phyloP scores from a whole-genome alignment of 1,284 basidiomycete species.

The Trametes versicolor region DNA sequence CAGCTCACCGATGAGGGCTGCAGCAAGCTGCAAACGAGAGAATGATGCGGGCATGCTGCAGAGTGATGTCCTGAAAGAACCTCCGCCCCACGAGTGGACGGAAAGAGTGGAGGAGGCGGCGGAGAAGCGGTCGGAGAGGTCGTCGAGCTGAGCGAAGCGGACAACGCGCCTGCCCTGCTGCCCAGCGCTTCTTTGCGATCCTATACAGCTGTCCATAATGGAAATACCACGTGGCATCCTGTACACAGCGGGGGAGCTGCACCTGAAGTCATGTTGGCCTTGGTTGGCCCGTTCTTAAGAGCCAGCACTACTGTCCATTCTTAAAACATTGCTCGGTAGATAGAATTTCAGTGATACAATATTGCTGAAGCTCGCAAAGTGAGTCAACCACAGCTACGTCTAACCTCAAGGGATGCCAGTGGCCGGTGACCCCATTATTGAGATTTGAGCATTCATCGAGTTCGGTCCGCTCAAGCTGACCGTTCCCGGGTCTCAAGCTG shows the following conservation, averaged over 20 bases:
- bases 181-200: conserved; percentile 12
- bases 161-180: conserved; percentile 16
- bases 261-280: background rate
- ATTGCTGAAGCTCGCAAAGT: too few species aligned
- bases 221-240: conserved; percentile 16
- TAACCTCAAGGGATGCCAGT: too few species aligned
- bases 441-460: background rate
- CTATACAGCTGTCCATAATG: conserved; percentile 20
- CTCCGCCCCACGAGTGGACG: background rate
- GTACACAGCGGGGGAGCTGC: background rate
- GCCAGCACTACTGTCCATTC: background rate
- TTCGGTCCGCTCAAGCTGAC: too few species aligned
- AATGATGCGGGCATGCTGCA: conserved; percentile 53
- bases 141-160: conserved; percentile 19
- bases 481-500: too few species aligned
- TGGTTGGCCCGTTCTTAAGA: background rate
- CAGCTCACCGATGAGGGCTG: conserved; percentile 75
- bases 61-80: background rate
- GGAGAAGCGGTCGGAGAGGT: background rate
- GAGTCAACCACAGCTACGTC: too few species aligned
- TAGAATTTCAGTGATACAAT: too few species aligned
- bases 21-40: conserved; percentile 82
- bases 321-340: too few species aligned
- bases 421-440: background rate
- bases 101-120: background rate